These are phyloP conservation scores for button mushroom (Agaricus bisporus) DNA, from an alignment of 768 basidiomycete species.

Conservation along the genomic window DNA sequence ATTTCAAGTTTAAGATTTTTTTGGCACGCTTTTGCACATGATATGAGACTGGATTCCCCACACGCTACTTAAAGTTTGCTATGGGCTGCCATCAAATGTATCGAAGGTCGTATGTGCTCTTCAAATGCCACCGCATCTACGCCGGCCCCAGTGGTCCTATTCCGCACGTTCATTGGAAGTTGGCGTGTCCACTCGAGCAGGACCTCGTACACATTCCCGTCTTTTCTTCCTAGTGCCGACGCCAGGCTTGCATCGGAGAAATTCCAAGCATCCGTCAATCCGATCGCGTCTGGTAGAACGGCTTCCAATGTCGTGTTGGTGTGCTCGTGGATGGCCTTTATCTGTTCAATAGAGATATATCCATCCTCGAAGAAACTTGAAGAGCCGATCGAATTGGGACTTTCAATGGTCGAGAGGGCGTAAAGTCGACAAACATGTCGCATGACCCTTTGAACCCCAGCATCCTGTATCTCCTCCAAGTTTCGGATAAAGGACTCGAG, in stretches of 20 bases:
- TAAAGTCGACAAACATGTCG: conserved; percentile 18
- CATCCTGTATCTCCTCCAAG: conserved; percentile 5
- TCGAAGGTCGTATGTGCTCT: conserved; percentile 12
- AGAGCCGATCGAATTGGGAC: conserved; percentile 14
- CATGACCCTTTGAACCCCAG: conserved; percentile 9
- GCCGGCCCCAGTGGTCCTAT: conserved; percentile 9
- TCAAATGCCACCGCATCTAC: conserved; percentile 16
- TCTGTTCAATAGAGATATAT: conserved; percentile 13
- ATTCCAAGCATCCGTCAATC: conserved; percentile 20
- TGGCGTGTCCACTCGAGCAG: conserved; percentile 21
- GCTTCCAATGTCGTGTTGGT: conserved; percentile 9
- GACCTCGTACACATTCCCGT: conserved; percentile 20
- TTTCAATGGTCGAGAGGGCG: conserved; percentile 19
- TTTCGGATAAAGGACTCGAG: conserved; percentile 16
- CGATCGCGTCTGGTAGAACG: conserved; percentile 19
- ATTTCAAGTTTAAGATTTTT: no score
- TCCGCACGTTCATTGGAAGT: conserved; percentile 15
- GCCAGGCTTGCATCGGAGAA: conserved; percentile 20
- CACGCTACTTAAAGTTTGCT: neutral
- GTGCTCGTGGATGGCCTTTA: conserved; percentile 12
- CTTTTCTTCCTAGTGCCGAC: conserved; percentile 18
- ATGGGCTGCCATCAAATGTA: conserved; percentile 1
- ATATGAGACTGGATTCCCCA: no score
- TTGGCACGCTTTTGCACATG: no score
- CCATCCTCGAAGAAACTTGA: conserved; percentile 20